phyloP scores from a whole-genome alignment of 257 asterid species.

The Solanum chilense region DNA sequence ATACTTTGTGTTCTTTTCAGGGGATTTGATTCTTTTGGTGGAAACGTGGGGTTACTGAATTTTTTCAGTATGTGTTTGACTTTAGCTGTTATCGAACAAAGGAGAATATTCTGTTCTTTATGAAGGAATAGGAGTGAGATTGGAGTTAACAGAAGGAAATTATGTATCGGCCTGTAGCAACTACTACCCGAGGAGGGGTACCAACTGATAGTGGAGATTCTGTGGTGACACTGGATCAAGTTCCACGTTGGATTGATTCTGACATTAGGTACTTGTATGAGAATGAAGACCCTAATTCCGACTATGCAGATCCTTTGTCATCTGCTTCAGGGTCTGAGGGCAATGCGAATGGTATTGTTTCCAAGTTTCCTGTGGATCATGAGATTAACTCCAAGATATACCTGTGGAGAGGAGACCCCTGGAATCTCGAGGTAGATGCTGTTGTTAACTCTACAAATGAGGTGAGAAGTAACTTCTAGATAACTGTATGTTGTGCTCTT shows the following conservation, averaged over 20 bases:
- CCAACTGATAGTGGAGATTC: slow-evolving; percentile 65
- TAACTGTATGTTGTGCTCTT: neutral
- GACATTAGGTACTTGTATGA: slow-evolving; percentile 56
- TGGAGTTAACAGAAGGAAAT: slow-evolving; percentile 15
- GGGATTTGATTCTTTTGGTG: neutral
- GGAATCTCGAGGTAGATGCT: slow-evolving; percentile 97
- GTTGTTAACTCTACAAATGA: slow-evolving; percentile 88
- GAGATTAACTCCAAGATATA: slow-evolving; percentile 74
- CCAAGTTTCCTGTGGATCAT: slow-evolving; percentile 72
- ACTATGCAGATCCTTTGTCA: slow-evolving; percentile 65
- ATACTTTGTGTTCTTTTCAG: neutral
- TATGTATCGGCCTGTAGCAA: slow-evolving; percentile 48
- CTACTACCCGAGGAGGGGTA: slow-evolving; percentile 57
- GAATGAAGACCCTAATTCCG: slow-evolving; percentile 57
- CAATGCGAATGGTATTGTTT: slow-evolving; percentile 48
- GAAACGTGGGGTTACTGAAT: neutral
- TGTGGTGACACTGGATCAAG: slow-evolving; percentile 71
- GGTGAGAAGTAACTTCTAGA: slow-evolving; percentile 32
- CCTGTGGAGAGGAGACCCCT: slow-evolving; percentile 92
- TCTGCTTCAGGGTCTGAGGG: slow-evolving; percentile 56
- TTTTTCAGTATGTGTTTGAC: neutral
- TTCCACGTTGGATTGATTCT: slow-evolving; percentile 77
- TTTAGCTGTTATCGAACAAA: neutral
- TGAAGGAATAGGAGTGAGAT: slow-evolving; percentile 11
- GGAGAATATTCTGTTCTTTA: neutral